These are phyloP conservation scores for Ceratocystis smalleyi DNA, from an alignment of 2,329 filamentous ascomycete species.

Conservation along the genomic window DNA sequence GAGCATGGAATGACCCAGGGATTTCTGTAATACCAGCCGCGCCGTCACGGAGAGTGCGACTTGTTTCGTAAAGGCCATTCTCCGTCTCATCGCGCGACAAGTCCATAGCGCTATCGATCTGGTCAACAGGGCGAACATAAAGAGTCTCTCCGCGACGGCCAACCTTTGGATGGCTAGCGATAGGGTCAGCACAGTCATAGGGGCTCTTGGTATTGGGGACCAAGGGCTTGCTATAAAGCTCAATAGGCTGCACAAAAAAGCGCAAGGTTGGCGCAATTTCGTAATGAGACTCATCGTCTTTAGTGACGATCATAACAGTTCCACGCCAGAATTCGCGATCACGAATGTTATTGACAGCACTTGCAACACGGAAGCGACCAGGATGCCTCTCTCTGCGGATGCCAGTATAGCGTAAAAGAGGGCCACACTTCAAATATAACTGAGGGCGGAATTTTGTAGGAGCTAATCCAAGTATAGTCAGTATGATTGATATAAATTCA, in stretches of 20 bases:
- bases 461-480: constrained; percentile 22
- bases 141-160: constrained; percentile 72
- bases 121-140: constrained; percentile 79
- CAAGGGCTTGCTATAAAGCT: constrained; percentile 50
- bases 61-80: constrained; percentile 64
- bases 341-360: constrained; percentile 18
- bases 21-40: constrained; percentile 32
- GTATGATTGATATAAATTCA: background rate
- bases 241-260: constrained; percentile 74
- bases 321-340: constrained; percentile 82
- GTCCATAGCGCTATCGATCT: constrained; percentile 63
- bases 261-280: constrained; percentile 62
- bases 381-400: constrained; percentile 48
- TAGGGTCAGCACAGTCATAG: constrained; percentile 74
- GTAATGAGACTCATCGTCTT: constrained; percentile 70
- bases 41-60: constrained; percentile 37
- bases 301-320: constrained; percentile 87
- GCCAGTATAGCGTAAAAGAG: constrained; percentile 77
- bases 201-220: constrained; percentile 37
- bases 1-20: constrained; percentile 38
- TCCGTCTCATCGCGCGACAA: constrained; percentile 67
- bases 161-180: constrained; percentile 74
- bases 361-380: constrained; percentile 22
- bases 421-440: constrained; percentile 77
- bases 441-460: constrained; percentile 67